Percentiles rank a stretch among this genome's conserved stretches.
Evolutionary conservation across 164 flowering plant genomes (phyloP).

Genomic region (Brasenia schreberi): DNA sequence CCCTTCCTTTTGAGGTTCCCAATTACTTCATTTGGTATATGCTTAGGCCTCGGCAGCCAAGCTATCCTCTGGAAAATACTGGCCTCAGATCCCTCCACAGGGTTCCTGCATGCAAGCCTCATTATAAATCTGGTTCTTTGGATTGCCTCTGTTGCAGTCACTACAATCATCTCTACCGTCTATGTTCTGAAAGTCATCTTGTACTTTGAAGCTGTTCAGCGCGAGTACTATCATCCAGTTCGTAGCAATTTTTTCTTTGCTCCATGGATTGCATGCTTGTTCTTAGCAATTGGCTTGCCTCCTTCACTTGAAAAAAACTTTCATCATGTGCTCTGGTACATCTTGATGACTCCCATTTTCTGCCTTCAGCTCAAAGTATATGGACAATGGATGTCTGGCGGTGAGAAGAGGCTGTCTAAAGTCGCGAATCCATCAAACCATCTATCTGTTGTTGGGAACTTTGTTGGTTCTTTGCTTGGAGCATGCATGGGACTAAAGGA

Average conservation of each 20-base stretch:
- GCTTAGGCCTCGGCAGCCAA: conserved; percentile 38
- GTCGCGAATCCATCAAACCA: conserved; percentile 22
- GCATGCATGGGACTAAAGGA: conserved; percentile 24
- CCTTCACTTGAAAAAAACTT: conserved; percentile 1
- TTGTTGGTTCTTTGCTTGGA: conserved; percentile 1
- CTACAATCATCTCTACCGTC: conserved; percentile 11
- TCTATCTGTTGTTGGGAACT: conserved; percentile 19
- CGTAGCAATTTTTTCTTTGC: conserved; percentile 16
- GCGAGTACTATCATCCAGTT: conserved; percentile 15
- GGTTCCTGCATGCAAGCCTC: background rate
- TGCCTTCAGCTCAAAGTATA: conserved; percentile 18
- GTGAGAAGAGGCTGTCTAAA: conserved; percentile 12
- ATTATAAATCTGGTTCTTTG: background rate
- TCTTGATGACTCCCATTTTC: conserved; percentile 11
- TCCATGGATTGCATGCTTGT: conserved; percentile 8
- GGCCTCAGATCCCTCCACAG: background rate
- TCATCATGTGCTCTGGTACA: conserved; percentile 13
- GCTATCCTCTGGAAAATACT: background rate
- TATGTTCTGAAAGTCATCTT: conserved; percentile 12
- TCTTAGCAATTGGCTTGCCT: conserved; percentile 16
- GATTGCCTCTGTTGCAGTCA: conserved; percentile 16
- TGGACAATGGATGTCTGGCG: conserved; percentile 20
- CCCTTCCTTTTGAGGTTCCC: conserved; percentile 89
- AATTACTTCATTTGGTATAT: conserved; percentile 71
- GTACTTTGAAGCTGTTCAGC: conserved; percentile 12